Evolutionary conservation across 2,329 filamentous ascomycete genomes (phyloP), one percentile per base, ranked within the genome.

Genomic region (Sphaerulina populicola): DNA sequence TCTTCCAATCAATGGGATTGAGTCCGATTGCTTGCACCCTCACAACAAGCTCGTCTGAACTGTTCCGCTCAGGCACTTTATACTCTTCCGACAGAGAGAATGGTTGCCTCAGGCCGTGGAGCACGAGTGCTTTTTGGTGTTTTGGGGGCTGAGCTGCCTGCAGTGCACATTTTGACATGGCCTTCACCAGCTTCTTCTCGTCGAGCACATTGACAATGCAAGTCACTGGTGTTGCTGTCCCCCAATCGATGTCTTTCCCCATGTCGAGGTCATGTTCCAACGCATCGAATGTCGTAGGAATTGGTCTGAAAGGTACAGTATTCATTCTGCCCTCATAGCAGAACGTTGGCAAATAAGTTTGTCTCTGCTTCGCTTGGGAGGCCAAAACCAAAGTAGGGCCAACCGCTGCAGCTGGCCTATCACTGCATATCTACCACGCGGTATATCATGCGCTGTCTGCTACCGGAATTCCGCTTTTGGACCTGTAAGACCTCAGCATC

Each of bases 1-100:
- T 66, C 51, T 71, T 70, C 66, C 64, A 73, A 51, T 69, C 66
- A 15, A 72, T 72, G 6, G 68, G 70, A 40, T 72, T 72, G 18
- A 72, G 58, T 2, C 69, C 69, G n/a, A 68, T 62, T 15, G 65
- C 65, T 40, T 62, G 60, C 41, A 61, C 64, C 38, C 59, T 60
- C 53, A 71, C 67, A 53, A 70, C 61, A 10, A 70, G 55, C 52
- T 71, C 68, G 43, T 69, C 56, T 9, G 66, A 58, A 11, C 30
- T 47, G 14, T 33, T 44, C 6, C 40, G 39, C 27, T 53, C 41
- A 23, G 54, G 56, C 4, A 57, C 50, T 2, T 21, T 18, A 23
- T 58, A 44, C n/a, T 44, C 38, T 14, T 45, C 31, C 15, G 47
- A 40, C 31, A 57, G 30, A 6, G 39, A 43, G 42, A 57, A 57